phyloP scores from a whole-genome alignment of 192 early-diverging fungal species.

The Glomus cerebriforme region DNA sequence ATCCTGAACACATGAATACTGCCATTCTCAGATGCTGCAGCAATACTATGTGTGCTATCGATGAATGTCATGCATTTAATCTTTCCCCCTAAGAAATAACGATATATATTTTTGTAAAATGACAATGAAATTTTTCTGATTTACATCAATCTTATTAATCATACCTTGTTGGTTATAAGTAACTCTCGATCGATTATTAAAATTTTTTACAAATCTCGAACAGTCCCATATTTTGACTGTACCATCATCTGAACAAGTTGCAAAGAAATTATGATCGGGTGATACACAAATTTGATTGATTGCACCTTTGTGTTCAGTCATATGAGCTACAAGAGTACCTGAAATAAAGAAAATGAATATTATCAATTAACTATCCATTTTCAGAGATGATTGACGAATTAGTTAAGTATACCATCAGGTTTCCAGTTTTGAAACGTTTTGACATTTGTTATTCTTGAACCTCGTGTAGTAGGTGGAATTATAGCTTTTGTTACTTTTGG shows the following conservation, averaged over 20 bases:
- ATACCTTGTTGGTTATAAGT: constrained; percentile 69
- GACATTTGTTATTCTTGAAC: constrained; percentile 37
- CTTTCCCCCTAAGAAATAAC: constrained; percentile 59
- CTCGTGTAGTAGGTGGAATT: constrained; percentile 24
- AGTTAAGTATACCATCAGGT: constrained; percentile 60
- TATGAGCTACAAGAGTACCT: constrained; percentile 73
- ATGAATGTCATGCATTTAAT: constrained; percentile 80
- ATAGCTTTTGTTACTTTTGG: constrained; percentile 6
- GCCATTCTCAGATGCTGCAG: constrained; percentile 79
- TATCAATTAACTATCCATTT: background rate
- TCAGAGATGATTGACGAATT: background rate
- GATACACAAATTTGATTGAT: constrained; percentile 72
- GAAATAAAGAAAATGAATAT: background rate
- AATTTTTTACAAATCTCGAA: constrained; percentile 78
- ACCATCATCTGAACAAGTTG: constrained; percentile 83
- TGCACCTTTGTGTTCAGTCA: constrained; percentile 82
- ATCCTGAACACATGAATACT: constrained; percentile 75
- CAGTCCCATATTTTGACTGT: constrained; percentile 84
- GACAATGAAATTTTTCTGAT: too few relatives aligned
- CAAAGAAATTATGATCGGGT: constrained; percentile 73
- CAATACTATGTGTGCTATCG: constrained; percentile 76
- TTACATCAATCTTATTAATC: background rate
- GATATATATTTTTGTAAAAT: constrained; percentile 18
- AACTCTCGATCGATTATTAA: constrained; percentile 74
- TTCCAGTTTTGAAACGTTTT: constrained; percentile 63